Evolutionary conservation across 345 rosid genomes (phyloP), one percentile per base, ranked within the genome.

Genomic region (Arabis alpina): DNA sequence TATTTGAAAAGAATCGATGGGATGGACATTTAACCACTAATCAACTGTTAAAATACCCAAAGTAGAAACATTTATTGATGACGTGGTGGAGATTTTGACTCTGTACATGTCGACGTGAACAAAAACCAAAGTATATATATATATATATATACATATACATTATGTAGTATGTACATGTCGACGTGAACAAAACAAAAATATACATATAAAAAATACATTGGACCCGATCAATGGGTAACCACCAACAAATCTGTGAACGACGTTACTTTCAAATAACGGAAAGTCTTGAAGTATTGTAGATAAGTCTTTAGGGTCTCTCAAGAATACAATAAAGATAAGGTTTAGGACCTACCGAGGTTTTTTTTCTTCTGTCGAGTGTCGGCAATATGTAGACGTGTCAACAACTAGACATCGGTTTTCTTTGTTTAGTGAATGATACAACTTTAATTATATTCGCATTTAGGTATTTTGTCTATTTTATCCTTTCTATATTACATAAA

Each of bases 301-400:
- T 57, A 57, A 57, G 44, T 9, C 45, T 16, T 16, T 55, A 34
- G 42, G 61, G 37, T 6, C 37, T 36, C 40, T 36, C 10, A 36
- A 36, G 3, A 36, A 36, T 36, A 36, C 10, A 36, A 37, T 60
- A 41, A 25, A 27, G 65, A 61, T 61, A 59, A 59, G 64, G 37
- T 58, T 23, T 57, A 4, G n/a, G 64, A 60, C 64, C 24, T 37
- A n/a, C 2, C 25, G 3, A 13, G 41, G 5, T 36, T 10, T 16
- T 36, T 56, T 10, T 6, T 1, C 6, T 34, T 28, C 5, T 28
- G 4, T 28, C 8, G 2, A 27, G 3, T 61, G 66, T 61, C 66
- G 66, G 66, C 53, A 60, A 14, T 14, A 61, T 14, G 65, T 43
- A 50, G 39, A 43, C 51, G 51, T 61, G 14, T 40, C 66, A 61